These are phyloP conservation scores for Penicillium decumbens DNA, from an alignment of 2,329 filamentous ascomycete genomes.

Conservation along the genomic window DNA sequence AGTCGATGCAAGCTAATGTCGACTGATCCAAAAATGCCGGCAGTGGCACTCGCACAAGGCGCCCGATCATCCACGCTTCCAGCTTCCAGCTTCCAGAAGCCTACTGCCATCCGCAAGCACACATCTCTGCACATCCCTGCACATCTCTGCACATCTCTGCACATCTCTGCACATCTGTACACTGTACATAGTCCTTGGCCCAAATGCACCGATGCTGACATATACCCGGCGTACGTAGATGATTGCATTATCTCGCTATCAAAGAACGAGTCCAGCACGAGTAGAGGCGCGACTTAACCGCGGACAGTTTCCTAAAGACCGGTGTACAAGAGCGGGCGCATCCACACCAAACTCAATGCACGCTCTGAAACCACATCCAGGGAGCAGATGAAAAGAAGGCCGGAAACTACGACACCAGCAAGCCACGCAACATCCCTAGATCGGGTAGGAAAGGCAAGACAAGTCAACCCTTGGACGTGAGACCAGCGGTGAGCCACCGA, in stretches of 20 bases:
- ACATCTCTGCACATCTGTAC: neutral
- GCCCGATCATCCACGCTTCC: neutral
- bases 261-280: neutral
- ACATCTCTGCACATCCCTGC: too few species aligned
- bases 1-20: neutral
- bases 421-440: constrained; percentile 7
- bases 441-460: neutral
- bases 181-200: constrained; percentile 7
- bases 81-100: constrained; percentile 4
- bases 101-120: constrained; percentile 11
- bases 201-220: constrained; percentile 8
- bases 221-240: constrained; percentile 13
- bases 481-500: constrained; percentile 13
- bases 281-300: neutral
- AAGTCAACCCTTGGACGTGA: constrained; percentile 1
- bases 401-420: neutral
- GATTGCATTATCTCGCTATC: constrained; percentile 8
- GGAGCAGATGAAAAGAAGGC: neutral
- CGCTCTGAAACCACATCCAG: neutral
- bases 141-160: constrained; percentile 4
- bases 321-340: constrained; percentile 7
- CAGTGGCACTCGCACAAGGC: neutral
- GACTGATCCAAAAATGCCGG: constrained; percentile 20
- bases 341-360: constrained; percentile 6
- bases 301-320: neutral